These are phyloP conservation scores for Camellia sinensis DNA, from an alignment of 148 eudicot species.

Conservation along the genomic window DNA sequence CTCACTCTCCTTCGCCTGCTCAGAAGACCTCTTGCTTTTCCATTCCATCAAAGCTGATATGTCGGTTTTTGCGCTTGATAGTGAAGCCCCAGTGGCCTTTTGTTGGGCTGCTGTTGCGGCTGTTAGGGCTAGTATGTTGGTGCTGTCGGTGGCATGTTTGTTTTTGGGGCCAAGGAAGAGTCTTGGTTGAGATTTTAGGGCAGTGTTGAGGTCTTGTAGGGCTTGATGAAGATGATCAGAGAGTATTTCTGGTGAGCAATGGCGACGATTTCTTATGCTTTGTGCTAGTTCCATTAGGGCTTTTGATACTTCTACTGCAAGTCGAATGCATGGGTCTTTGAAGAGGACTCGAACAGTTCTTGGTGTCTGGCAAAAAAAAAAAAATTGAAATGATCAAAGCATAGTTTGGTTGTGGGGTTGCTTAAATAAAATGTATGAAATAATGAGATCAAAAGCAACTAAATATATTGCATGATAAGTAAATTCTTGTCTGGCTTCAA, in stretches of 20 bases:
- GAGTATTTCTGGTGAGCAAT: conserved; percentile 74
- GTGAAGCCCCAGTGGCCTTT: conserved; percentile 14
- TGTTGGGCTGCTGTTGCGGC: conserved; percentile 22
- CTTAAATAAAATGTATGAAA: not conserved
- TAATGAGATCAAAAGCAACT: no score
- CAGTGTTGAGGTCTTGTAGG: conserved; percentile 70
- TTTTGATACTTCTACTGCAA: conserved; percentile 67
- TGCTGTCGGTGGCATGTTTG: conserved; percentile 24
- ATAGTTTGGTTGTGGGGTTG: no score
- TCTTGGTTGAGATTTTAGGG: conserved; percentile 75
- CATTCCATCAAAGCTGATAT: conserved; percentile 51
- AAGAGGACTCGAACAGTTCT: conserved; percentile 67
- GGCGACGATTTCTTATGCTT: conserved; percentile 69
- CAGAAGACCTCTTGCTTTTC: conserved; percentile 38
- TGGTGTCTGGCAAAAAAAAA: conserved; percentile 46
- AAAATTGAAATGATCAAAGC: not conserved
- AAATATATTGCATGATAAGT: no score
- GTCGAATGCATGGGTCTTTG: conserved; percentile 62
- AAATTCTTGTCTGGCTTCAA: no score
- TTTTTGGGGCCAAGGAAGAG: conserved; percentile 66
- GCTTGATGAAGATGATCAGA: conserved; percentile 82
- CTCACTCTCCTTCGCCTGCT: conserved; percentile 21
- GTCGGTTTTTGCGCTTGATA: conserved; percentile 57
- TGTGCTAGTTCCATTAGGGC: conserved; percentile 60
- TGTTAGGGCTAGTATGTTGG: conserved; percentile 29